Conservation (phyloP, 108 stramenopile genomes). For the Cyclotella kingstonii region DNA sequence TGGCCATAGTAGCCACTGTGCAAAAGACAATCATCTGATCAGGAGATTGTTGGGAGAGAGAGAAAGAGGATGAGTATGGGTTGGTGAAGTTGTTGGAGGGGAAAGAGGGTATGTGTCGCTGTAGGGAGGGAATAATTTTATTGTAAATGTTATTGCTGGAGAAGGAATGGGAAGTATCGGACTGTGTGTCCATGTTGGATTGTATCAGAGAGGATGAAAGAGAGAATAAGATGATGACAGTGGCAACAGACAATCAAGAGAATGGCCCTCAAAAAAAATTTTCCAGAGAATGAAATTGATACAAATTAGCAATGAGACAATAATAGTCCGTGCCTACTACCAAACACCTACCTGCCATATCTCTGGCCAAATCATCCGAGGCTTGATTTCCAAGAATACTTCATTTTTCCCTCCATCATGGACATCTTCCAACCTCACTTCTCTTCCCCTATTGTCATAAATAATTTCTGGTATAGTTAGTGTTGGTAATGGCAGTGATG, state of each 20-base stretch:
- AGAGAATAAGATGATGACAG: neutral
- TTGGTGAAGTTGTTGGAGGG: neutral
- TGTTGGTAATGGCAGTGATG: slow-evolving; percentile 4
- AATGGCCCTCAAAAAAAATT: too few species aligned
- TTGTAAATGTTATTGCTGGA: too few species aligned
- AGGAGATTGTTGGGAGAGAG: slow-evolving; percentile 19
- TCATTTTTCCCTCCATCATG: slow-evolving; percentile 28
- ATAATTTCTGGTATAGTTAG: slow-evolving; percentile 36
- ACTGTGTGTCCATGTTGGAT: too few species aligned
- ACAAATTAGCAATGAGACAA: too few species aligned
- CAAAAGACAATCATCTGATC: slow-evolving; percentile 74
- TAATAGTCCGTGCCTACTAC: too few species aligned
- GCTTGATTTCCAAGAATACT: slow-evolving; percentile 33
- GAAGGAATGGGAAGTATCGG: too few species aligned
- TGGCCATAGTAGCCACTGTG: slow-evolving; percentile 83
- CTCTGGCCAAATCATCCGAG: slow-evolving; percentile 16
- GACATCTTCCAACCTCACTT: slow-evolving; percentile 9
- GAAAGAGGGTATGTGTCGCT: neutral
- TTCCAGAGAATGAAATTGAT: too few species aligned
- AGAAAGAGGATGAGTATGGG: neutral
- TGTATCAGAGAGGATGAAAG: too few species aligned
- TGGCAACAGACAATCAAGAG: too few species aligned
- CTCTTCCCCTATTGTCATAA: slow-evolving; percentile 15
- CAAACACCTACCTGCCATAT: neutral
- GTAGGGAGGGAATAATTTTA: neutral